phyloP scores from a whole-genome alignment of 2,329 filamentous ascomycete genomes.

The Simplicillium aogashimaense region DNA sequence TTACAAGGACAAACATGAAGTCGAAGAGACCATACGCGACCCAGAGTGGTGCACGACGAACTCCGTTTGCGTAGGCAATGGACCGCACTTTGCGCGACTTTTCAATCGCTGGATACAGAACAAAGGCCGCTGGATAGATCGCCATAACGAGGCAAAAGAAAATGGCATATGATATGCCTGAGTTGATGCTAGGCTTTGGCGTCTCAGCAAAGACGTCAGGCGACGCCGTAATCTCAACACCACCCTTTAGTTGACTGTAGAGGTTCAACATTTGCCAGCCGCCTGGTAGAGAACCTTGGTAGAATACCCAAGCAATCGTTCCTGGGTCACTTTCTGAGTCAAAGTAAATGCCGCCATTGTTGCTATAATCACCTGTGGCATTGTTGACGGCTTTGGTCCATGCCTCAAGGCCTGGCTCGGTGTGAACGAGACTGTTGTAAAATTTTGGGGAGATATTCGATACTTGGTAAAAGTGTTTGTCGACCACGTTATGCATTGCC shows the following conservation, averaged over 20 bases:
- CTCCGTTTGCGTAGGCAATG: constrained; percentile 79
- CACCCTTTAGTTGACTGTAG: constrained; percentile 12
- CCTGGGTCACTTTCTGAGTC: background rate
- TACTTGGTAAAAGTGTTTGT: constrained; percentile 6
- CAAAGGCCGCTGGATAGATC: constrained; percentile 55
- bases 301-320: background rate
- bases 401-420: background rate
- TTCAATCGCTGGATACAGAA: constrained; percentile 73
- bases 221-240: constrained; percentile 34
- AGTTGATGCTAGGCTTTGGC: constrained; percentile 36
- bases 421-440: constrained; percentile 3
- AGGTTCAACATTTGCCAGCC: constrained; percentile 8
- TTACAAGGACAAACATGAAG: constrained; percentile 55
- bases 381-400: background rate
- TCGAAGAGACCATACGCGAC: constrained; percentile 70
- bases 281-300: background rate
- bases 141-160: constrained; percentile 63
- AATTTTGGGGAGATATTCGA: background rate
- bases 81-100: constrained; percentile 64
- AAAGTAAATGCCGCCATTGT: background rate
- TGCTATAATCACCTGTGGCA: background rate
- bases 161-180: constrained; percentile 57
- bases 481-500: constrained; percentile 9
- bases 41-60: constrained; percentile 69
- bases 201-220: constrained; percentile 52